Evolutionary conservation across 257 asterid species (phyloP), one percentile per base, ranked within the genome.

Genomic region (Solanum piurae): DNA sequence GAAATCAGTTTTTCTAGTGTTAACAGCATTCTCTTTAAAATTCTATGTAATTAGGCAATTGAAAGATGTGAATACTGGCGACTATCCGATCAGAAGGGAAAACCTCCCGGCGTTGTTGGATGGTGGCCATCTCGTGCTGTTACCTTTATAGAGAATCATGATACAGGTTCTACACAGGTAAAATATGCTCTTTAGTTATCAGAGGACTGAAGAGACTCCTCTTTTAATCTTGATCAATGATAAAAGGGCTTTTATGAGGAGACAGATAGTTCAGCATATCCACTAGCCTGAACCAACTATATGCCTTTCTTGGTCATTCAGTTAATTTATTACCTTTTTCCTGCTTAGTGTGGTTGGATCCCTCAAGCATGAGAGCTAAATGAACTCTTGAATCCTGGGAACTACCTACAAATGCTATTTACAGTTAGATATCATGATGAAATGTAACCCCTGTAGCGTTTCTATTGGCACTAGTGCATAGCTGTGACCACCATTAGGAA

Each of bases 41-140:
- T 91, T 73, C 29, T 31, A 85, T 77, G 71, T 87, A 11, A 49
- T 82, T 88, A 96, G 99, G 96, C 98, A 86, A 96, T 95, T 75
- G 98, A 89, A 87, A 92, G 92, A 89, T 94, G 96, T 90, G 99
- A 97, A 91, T 97, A 97, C 88, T 97, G 98, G 99, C 94, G 99
- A 86, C 88, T 97, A 88, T 95, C 99, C 66, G 99, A 97, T 86
- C 88, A 87, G 90, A 93, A 96, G 85, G 98, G 98, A 86, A 97
- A 94, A 89, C 98, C 99, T 88, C 98, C 99, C 0, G 98, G 99
- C 10, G 99, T 97, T 60, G 69, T 97, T 91, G 99, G 99, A 83
- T 97, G 99, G 99, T 97, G 99, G 99, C 99, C 99, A 7, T 97
- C 99, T 60, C 94, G 99, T 68, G 99, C 99, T 71, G 95, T 97